A percentile compares a stretch with the other conserved stretches of the same genome.
Evolutionary conservation across 768 basidiomycete genomes (phyloP).

Genomic region (Tulasnella sp.): DNA sequence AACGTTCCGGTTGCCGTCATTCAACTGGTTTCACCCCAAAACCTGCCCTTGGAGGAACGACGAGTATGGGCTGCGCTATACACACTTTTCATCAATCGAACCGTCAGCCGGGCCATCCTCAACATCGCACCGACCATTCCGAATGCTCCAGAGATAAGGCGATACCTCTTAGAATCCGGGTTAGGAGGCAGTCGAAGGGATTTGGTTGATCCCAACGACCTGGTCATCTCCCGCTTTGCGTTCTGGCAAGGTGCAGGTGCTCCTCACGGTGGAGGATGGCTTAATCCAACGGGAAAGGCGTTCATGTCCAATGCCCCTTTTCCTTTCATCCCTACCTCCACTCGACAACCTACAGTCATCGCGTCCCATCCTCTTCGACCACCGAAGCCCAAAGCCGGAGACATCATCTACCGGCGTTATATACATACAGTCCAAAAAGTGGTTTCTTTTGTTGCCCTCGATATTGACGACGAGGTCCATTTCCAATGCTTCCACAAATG

Average conservation of each 20-base stretch:
- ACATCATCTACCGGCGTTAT: conserved; percentile 32
- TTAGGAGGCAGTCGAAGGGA: no score
- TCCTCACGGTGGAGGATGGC: conserved; percentile 25
- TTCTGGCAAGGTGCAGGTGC: conserved; percentile 44
- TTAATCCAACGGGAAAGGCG: conserved; percentile 28
- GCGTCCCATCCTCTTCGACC: conserved; percentile 40
- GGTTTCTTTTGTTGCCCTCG: conserved; percentile 25
- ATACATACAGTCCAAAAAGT: conserved; percentile 27
- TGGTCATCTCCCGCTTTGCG: conserved; percentile 32
- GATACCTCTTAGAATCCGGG: no score
- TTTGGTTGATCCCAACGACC: no score
- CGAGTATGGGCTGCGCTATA: no score
- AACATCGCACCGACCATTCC: no score
- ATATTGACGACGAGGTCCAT: conserved; percentile 24
- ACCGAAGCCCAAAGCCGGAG: conserved; percentile 32
- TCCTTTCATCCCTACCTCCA: conserved; percentile 32
- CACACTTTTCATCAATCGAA: no score
- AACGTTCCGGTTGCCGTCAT: no score
- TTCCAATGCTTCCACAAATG: conserved; percentile 36
- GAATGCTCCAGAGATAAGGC: no score
- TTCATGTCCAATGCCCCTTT: conserved; percentile 29
- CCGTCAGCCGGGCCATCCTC: no score
- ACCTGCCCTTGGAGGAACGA: no score
- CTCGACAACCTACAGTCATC: conserved; percentile 35
- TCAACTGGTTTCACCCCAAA: no score